These are phyloP conservation scores for Bipolaris sorokiniana DNA, from an alignment of 2,329 filamentous ascomycete species.

Conservation along the genomic window DNA sequence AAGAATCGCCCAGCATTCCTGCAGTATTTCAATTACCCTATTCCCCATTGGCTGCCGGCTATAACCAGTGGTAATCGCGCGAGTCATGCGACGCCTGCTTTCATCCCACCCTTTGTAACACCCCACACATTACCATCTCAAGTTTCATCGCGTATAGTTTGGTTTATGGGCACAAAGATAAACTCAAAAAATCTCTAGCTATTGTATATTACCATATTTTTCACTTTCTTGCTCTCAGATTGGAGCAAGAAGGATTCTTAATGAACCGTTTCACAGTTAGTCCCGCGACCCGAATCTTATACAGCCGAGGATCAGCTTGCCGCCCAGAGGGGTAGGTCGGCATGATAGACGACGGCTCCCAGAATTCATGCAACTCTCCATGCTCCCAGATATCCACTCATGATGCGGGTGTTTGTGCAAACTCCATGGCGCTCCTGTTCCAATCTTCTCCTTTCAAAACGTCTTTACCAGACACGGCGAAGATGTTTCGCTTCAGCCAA, in stretches of 20 bases:
- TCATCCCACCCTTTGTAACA: background rate
- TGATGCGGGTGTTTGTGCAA: conserved; percentile 36
- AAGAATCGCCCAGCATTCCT: background rate
- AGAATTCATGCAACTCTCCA: background rate
- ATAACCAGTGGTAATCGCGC: background rate
- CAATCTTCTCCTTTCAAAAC: conserved; percentile 13
- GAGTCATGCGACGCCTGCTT: background rate
- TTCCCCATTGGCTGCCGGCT: background rate
- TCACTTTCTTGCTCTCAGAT: too few species aligned
- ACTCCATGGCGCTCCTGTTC: conserved; percentile 27
- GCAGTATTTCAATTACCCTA: background rate
- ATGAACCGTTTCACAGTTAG: background rate
- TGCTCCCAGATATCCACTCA: background rate
- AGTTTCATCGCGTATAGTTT: background rate
- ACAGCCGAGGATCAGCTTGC: conserved; percentile 32
- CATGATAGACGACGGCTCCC: background rate
- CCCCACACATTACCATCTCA: background rate
- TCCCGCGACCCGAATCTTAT: conserved; percentile 8
- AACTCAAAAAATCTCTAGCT: background rate
- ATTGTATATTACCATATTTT: too few species aligned
- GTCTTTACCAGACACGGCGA: conserved; percentile 8
- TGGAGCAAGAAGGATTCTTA: too few species aligned
- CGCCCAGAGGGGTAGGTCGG: conserved; percentile 23
- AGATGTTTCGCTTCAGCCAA: conserved; percentile 28
- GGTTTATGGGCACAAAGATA: background rate